Percentiles rank a stretch among this genome's conserved stretches.
These are phyloP conservation scores for Thermothielavioides terrestris DNA, from an alignment of 495 filamentous ascomycete genomes.

Conservation along the genomic window DNA sequence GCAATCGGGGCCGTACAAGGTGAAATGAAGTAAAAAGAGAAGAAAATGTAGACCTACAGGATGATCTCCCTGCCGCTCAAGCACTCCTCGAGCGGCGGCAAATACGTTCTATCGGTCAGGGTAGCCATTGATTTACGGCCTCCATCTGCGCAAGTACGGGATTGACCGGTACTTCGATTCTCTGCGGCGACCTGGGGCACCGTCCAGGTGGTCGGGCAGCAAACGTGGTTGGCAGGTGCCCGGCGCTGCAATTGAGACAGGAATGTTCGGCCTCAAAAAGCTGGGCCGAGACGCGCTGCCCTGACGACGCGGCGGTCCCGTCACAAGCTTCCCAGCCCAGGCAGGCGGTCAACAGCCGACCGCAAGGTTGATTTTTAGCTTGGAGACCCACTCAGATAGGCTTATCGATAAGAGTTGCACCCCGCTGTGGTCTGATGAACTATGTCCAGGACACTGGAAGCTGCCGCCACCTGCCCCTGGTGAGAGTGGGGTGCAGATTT, in stretches of 20 bases:
- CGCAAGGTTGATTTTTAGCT: slow-evolving; percentile 14
- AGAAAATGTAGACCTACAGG: too few species aligned
- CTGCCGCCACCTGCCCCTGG: neutral
- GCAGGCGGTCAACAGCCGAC: neutral
- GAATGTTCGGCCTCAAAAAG: neutral
- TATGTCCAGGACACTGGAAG: neutral
- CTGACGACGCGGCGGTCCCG: slow-evolving; percentile 13
- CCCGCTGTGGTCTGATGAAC: neutral
- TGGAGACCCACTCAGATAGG: neutral
- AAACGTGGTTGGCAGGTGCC: neutral
- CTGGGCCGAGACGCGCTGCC: slow-evolving; percentile 2
- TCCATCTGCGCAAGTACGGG: slow-evolving; percentile 25
- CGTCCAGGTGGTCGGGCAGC: slow-evolving; percentile 1
- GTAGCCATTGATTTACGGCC: slow-evolving; percentile 60
- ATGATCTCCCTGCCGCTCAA: slow-evolving; percentile 36
- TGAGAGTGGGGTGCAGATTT: neutral
- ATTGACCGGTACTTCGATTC: slow-evolving; percentile 2
- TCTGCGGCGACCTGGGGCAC: slow-evolving; percentile 1
- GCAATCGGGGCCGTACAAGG: too few species aligned
- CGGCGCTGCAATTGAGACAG: neutral
- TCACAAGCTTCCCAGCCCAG: slow-evolving; percentile 5
- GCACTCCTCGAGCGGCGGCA: slow-evolving; percentile 41
- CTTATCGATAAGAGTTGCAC: slow-evolving; percentile 15
- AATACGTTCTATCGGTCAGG: slow-evolving; percentile 39
- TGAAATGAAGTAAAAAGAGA: too few species aligned